Evolutionary conservation across 805 yeast genomes (phyloP).

Genomic region (Myxozyma neglecta): DNA sequence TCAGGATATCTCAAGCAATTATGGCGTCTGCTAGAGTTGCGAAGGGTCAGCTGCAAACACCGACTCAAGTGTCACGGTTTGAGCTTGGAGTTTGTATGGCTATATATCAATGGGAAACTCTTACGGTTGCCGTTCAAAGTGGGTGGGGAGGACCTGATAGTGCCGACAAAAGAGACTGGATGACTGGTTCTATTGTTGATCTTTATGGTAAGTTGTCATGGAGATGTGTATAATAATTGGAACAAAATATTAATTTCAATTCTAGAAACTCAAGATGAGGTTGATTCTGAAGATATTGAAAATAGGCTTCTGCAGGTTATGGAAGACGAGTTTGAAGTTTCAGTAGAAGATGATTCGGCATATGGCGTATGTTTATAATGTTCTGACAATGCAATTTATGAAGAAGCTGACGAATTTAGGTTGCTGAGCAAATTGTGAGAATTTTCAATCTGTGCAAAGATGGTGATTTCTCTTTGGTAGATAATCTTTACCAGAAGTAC

Average conservation of each 20-base stretch:
- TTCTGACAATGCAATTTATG: neutral
- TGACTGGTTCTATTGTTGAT: slow-evolving; percentile 77
- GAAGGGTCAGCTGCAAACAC: slow-evolving; percentile 6
- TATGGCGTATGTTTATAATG: slow-evolving; percentile 40
- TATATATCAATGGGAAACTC: slow-evolving; percentile 85
- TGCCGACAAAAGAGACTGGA: slow-evolving; percentile 92
- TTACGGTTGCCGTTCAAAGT: slow-evolving; percentile 84
- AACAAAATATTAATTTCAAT: neutral
- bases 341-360: slow-evolving; percentile 87
- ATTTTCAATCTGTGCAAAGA: slow-evolving; percentile 64
- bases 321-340: slow-evolving; percentile 91
- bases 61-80: slow-evolving; percentile 69
- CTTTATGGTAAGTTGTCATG: slow-evolving; percentile 50
- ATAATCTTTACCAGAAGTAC: slow-evolving; percentile 61
- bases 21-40: slow-evolving; percentile 15
- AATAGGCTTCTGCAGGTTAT: slow-evolving; percentile 82
- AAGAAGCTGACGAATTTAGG: slow-evolving; percentile 35
- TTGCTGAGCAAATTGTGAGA: slow-evolving; percentile 66
- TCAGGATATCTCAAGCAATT: neutral
- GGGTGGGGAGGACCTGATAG: slow-evolving; percentile 96
- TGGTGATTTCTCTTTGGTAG: slow-evolving; percentile 56
- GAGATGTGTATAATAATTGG: neutral
- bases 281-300: slow-evolving; percentile 79
- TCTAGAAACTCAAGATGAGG: slow-evolving; percentile 42
- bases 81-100: slow-evolving; percentile 93